Percentiles rank a stretch among this genome's conserved stretches.
These are phyloP conservation scores for Fusarium brachygibbosum DNA, from an alignment of 2,329 filamentous ascomycete species.

Conservation along the genomic window DNA sequence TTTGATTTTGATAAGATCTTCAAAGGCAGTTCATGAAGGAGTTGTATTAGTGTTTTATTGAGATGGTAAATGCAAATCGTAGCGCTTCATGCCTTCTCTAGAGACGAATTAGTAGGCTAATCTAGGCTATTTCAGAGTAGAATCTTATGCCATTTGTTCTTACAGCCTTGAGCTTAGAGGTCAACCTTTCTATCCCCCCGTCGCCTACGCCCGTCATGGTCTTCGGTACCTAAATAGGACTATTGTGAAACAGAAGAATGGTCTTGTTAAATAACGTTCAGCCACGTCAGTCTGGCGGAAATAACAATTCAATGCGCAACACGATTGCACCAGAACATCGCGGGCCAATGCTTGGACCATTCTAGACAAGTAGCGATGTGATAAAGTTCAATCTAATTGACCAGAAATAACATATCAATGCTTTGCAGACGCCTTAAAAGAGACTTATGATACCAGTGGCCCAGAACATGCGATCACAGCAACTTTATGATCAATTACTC, in stretches of 20 bases:
- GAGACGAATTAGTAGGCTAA: no score
- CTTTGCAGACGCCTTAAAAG: neutral
- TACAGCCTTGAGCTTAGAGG: no score
- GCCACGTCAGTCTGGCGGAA: neutral
- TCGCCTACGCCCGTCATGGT: no score
- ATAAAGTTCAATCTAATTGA: no score
- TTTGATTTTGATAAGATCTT: slow-evolving; percentile 11
- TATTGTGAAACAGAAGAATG: neutral
- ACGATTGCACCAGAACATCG: neutral
- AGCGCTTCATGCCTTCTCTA: no score
- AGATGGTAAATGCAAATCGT: no score
- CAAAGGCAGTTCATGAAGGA: neutral
- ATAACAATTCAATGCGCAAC: neutral
- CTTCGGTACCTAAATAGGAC: neutral
- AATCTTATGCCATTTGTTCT: no score
- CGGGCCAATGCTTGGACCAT: neutral
- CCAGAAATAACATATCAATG: neutral
- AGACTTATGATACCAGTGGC: neutral
- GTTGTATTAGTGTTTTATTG: neutral
- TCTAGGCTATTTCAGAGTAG: no score
- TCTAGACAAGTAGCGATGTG: no score
- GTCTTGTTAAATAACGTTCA: neutral
- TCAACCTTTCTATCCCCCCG: no score
- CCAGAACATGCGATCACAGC: fast-evolving
- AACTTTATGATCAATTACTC: neutral